A percentile compares a stretch with the other conserved stretches of the same genome.
Conservation (phyloP, 2,329 filamentous ascomycete genomes). For the Hypoxylon sp. region DNA sequence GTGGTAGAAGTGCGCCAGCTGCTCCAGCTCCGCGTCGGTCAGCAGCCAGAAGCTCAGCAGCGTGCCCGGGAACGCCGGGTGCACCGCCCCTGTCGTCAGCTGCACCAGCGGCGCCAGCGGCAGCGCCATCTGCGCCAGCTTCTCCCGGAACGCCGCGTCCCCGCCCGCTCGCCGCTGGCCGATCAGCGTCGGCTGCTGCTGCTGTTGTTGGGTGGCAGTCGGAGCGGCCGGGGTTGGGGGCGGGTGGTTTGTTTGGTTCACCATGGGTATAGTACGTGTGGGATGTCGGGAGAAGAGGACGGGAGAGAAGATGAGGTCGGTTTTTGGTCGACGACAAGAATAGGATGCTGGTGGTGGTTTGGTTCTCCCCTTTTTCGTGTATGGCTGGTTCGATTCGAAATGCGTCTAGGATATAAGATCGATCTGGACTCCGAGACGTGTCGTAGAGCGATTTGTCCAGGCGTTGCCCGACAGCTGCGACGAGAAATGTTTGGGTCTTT, state of each 20-base stretch:
- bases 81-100: conserved; percentile 66
- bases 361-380: too few relatives aligned
- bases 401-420: background rate
- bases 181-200: conserved; percentile 31
- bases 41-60: conserved; percentile 78
- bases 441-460: too few relatives aligned
- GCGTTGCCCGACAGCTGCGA: background rate
- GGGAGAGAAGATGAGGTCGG: too few relatives aligned
- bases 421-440: too few relatives aligned
- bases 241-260: conserved; percentile 32
- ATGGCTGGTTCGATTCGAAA: background rate
- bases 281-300: background rate
- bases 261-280: conserved; percentile 6
- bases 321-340: background rate
- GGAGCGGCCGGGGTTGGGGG: background rate
- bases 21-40: conserved; percentile 74
- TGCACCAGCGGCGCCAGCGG: conserved; percentile 72
- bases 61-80: conserved; percentile 70
- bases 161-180: conserved; percentile 50
- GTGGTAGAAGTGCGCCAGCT: conserved; percentile 76
- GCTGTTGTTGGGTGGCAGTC: too few relatives aligned
- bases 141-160: conserved; percentile 63
- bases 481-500: too few relatives aligned
- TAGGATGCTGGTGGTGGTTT: too few relatives aligned
- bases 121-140: conserved; percentile 71